Base-by-base conservation (phyloP, 176 grass and related monocot species). In the Chrysopogon serrulatus region DNA sequence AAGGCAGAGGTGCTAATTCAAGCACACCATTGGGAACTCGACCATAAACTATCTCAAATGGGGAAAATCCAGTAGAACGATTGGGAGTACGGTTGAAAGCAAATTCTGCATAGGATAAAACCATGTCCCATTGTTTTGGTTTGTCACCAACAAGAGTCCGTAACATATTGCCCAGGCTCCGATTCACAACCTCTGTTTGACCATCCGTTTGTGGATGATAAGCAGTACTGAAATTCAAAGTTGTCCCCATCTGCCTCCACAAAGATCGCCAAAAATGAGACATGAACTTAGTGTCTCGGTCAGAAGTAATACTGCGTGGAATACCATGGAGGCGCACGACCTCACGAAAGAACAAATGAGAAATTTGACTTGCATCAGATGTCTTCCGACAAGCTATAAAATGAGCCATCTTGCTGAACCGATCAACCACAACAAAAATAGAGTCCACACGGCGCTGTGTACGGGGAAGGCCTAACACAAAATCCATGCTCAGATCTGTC, bases 371-470 rank as follows among this genome's bases (percentile, higher is more conserved):
- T 28, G 63, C 62, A 80, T 80, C 41, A 8, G 19, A 80, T 79
- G 62, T 67, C 11, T 80, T 80, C 1, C 18, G 2, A 39, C 33
- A 57, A 13, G 65, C 32, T 8, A 40, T 48, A 23, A 74, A 77
- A 77, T 61, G 74, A 2, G 45, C 86, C 59, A 87, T 82, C 21
- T 82, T 82, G 30, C 42, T 81, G 36, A 88, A 40, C 6, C 28
- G 11, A 65, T 65, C 28, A 17, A 65, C 15, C 6, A 65, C 14
- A 3, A 32, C 28, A 65, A 65, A 65, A 18, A 65, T 65, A 32
- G 61, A 33, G 16, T 65, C 61, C 28, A 65, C 15, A 33, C 2
- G 61, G 6, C 15, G 30, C 0, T 65, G 30, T 13, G 15, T 65
- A 18, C 28, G 30, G 2, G 61, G 28, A 32, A 65, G 61, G 61